Conservation (phyloP, 257 asterid genomes). For the Oldenlandia corymbosa region DNA sequence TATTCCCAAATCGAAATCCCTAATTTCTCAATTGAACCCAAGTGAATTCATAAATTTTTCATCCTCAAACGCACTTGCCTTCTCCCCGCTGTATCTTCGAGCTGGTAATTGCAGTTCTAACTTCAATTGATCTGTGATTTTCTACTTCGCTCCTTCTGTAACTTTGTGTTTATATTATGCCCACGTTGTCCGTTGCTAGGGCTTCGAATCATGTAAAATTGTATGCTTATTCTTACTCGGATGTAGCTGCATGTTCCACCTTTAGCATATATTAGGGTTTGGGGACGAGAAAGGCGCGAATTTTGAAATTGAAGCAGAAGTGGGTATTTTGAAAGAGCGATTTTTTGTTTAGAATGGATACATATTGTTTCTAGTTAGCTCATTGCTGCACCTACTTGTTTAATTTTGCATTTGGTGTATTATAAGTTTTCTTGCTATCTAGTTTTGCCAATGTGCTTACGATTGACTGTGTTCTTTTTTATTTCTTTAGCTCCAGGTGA, state of each 20-base stretch:
- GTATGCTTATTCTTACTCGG: background rate
- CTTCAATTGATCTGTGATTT: too few relatives aligned
- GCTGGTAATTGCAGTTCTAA: background rate
- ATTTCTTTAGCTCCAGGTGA: background rate
- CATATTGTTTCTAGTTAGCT: background rate
- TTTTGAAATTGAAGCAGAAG: slow-evolving; percentile 9
- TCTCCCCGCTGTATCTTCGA: background rate
- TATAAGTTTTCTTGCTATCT: background rate
- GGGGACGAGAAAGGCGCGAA: slow-evolving; percentile 18
- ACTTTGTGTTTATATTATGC: background rate
- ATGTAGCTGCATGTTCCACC: background rate
- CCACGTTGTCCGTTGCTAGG: background rate
- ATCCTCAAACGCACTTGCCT: background rate
- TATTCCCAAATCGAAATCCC: slow-evolving; percentile 4
- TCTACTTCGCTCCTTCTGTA: background rate
- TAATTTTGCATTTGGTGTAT: background rate
- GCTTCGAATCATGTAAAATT: background rate
- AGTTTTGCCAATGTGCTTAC: background rate
- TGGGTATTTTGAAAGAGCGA: slow-evolving; percentile 1
- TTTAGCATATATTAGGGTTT: slow-evolving; percentile 15
- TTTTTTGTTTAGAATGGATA: background rate
- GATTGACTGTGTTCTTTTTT: background rate
- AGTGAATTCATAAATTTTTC: background rate
- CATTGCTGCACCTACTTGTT: background rate
- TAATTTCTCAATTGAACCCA: background rate